phyloP scores from a whole-genome alignment of 371 early-diverging fungal species.

The Mortierella sp. region DNA sequence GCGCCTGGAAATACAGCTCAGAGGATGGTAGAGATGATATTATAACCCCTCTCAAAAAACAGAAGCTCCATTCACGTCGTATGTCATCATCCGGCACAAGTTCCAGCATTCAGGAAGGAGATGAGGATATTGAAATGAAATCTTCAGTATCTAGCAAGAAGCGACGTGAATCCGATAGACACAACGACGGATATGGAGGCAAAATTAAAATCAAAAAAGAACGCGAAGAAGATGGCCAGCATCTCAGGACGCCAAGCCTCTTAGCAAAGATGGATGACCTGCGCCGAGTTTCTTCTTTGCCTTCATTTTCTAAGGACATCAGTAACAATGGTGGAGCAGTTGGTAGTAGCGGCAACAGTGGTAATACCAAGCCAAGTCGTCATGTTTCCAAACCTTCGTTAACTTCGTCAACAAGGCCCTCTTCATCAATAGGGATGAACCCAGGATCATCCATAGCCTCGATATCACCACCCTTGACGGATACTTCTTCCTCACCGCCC shows the following conservation, averaged over 20 bases:
- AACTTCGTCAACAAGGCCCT: conserved; percentile 4
- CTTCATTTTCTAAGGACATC: conserved; percentile 32
- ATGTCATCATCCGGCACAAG: conserved; percentile 17
- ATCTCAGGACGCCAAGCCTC: conserved; percentile 12
- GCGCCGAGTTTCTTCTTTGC: conserved; percentile 36
- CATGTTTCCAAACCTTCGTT: conserved; percentile 20
- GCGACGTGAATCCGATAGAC: conserved; percentile 37
- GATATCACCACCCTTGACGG: conserved; percentile 45
- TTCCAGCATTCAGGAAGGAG: conserved; percentile 10
- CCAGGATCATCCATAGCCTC: conserved; percentile 42
- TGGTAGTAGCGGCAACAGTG: conserved; percentile 3
- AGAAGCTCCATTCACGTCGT: conserved; percentile 23
- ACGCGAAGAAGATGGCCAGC: conserved; percentile 34
- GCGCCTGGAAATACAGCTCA: conserved; percentile 5
- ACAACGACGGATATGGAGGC: conserved; percentile 30
- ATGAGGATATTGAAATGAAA: conserved; percentile 23
- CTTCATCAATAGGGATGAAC: conserved; percentile 10
- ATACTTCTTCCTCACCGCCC: conserved; percentile 37
- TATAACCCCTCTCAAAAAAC: conserved; percentile 26
- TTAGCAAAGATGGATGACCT: conserved; percentile 31
- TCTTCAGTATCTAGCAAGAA: conserved; percentile 35
- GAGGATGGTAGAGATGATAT: conserved; percentile 11
- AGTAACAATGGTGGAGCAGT: background rate
- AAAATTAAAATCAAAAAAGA: conserved; percentile 53
- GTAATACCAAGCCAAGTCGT: conserved; percentile 15